Evolutionary conservation across 2,329 filamentous ascomycete species (phyloP), one percentile per base, ranked within the genome.

Genomic region (Colletotrichum euphorbiae): DNA sequence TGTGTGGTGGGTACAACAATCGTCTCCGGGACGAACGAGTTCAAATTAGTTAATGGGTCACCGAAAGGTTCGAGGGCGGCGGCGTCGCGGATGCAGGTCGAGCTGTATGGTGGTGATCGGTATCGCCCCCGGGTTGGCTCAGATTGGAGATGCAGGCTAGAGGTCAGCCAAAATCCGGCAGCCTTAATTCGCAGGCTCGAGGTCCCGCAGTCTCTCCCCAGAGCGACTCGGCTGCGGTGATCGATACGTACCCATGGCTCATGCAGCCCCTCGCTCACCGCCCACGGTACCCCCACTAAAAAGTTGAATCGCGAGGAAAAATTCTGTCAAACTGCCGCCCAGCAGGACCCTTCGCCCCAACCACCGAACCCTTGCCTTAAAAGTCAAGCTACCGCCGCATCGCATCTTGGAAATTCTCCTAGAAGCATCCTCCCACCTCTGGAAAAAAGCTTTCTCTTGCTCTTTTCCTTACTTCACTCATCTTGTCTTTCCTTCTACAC

Each of bases 291-390:
- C 62, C 28, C 68, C 65, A 57, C 68, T 64, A 24, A 70, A 70
- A 68, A 60, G 48, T 58, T 63, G 67, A 71, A 62, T 61, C 65
- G 55, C 59, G 58, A 69, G 58, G 63, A 70, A 71, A 24, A 67
- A 70, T 60, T 67, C 57, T 66, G 50, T 65, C 36, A 15, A 38
- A 38, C 36, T 38, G 36, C 36, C 36, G 36, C 36, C 28, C 31
- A 57, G 50, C 59, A 70, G 43, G 67, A 70, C 69, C 67, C 67
- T 71, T 69, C 48, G 67, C 57, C 69, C 69, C 69, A 66, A 62
- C 69, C 69, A 62, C 58, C 60, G 31, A 51, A 60, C 65, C 60
- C 67, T 62, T 50, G 60, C 65, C 62, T 60, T 66, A 69, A 60
- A 69, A 69, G 55, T 60, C 48, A 64, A 71, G 67, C 58, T 61